These are phyloP conservation scores for Eucalyptus globulus DNA, from an alignment of 345 rosid genomes.

Conservation along the genomic window DNA sequence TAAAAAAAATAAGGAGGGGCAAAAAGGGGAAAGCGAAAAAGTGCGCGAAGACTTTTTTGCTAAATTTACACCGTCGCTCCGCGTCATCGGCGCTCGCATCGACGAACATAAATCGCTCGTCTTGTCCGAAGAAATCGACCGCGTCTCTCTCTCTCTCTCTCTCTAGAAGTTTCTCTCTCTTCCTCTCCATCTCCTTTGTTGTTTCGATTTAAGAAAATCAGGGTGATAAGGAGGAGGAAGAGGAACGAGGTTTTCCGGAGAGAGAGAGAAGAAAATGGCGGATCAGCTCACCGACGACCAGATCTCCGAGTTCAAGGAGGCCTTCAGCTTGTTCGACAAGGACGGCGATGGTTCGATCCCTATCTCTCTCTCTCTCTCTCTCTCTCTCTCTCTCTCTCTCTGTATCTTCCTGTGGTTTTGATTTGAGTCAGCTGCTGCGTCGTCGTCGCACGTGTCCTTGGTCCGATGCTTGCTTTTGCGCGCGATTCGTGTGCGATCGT, in stretches of 20 bases:
- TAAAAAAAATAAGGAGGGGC: neutral
- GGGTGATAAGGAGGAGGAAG: neutral
- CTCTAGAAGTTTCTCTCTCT: neutral
- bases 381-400: no score
- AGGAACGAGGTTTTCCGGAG: neutral
- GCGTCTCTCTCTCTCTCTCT: neutral
- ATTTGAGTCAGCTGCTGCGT: neutral
- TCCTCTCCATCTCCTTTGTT: neutral
- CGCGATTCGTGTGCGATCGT: neutral
- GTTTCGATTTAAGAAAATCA: neutral
- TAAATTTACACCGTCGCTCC: neutral
- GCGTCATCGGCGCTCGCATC: neutral
- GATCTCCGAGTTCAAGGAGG: constrained; percentile 42
- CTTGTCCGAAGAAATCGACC: neutral
- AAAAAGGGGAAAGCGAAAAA: neutral
- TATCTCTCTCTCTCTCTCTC: neutral
- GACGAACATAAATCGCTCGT: neutral
- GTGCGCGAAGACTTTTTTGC: neutral
- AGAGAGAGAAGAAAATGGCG: constrained; percentile 4
- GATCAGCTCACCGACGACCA: constrained; percentile 35
- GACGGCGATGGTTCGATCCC: constrained; percentile 28
- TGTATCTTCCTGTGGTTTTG: neutral
- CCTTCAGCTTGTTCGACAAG: constrained; percentile 31
- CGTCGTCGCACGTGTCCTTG: neutral
- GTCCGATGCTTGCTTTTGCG: neutral